Conservation (phyloP, 768 basidiomycete genomes). For the Cubamyces sp. region DNA sequence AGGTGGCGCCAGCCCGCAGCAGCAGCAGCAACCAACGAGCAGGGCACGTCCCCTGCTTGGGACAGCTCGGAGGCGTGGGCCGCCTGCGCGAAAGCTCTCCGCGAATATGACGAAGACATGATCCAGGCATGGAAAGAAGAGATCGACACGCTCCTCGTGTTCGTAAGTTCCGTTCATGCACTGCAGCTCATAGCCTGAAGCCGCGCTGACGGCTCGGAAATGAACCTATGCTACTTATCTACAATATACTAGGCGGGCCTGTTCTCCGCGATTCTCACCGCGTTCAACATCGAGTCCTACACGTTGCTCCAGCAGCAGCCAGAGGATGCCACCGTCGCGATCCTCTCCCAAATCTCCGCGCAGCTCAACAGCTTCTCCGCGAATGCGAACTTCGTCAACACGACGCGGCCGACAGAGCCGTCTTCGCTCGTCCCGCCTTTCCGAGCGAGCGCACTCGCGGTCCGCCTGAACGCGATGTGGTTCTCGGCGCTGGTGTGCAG, state of each 20-base stretch:
- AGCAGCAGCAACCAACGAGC: neutral
- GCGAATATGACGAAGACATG: conserved; percentile 26
- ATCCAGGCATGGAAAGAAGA: conserved; percentile 30
- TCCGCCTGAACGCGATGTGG: conserved; percentile 25
- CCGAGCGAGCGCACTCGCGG: conserved; percentile 1
- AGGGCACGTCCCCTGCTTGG: neutral
- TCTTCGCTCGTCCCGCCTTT: neutral
- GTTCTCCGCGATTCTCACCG: conserved; percentile 30
- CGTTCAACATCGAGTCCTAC: conserved; percentile 28
- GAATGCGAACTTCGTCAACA: conserved; percentile 13
- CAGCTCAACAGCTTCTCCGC: conserved; percentile 22
- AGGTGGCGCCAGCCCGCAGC: neutral
- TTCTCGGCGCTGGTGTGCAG: conserved; percentile 28
- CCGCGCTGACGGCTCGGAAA: neutral
- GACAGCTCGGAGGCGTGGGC: conserved; percentile 28
- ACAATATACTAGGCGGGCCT: conserved; percentile 18
- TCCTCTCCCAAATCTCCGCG: conserved; percentile 23
- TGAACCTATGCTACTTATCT: neutral
- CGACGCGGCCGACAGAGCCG: neutral
- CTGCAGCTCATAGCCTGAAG: neutral
- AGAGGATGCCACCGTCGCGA: conserved; percentile 4
- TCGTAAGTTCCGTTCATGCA: conserved; percentile 22
- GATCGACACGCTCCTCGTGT: conserved; percentile 31
- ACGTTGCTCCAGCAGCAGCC: conserved; percentile 23
- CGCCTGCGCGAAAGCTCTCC: conserved; percentile 25